Evolutionary conservation across 2,329 filamentous ascomycete species (phyloP).

Genomic region (Mycogone perniciosa): DNA sequence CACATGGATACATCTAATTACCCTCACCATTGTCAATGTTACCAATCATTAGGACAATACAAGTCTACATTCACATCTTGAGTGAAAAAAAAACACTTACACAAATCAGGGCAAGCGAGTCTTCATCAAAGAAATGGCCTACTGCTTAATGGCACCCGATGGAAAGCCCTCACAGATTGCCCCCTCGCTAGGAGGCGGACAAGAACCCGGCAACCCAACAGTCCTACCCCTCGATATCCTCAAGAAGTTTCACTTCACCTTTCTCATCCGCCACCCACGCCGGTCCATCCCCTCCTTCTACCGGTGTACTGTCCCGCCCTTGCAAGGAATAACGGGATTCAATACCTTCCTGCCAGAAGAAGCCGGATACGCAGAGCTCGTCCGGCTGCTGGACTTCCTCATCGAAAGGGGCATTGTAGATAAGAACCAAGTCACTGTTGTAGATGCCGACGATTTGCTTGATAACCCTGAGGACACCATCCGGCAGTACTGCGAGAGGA

Average conservation of each 20-base stretch:
- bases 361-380: conserved; percentile 85
- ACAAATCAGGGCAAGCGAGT: conserved; percentile 69
- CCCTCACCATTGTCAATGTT: neutral
- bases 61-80: neutral
- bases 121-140: conserved; percentile 97
- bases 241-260: conserved; percentile 83
- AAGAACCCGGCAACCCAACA: conserved; percentile 72
- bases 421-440: conserved; percentile 67
- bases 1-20: too few species aligned
- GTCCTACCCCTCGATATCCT: conserved; percentile 71
- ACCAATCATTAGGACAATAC: neutral
- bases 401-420: conserved; percentile 63
- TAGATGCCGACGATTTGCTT: conserved; percentile 91
- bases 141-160: conserved; percentile 79
- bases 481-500: conserved; percentile 71
- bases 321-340: conserved; percentile 78
- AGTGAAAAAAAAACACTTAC: conserved; percentile 19
- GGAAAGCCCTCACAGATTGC: conserved; percentile 63
- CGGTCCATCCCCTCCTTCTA: conserved; percentile 89
- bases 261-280: conserved; percentile 93
- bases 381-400: conserved; percentile 81
- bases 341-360: conserved; percentile 80
- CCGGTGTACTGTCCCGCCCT: conserved; percentile 85
- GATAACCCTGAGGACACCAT: conserved; percentile 75
- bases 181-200: conserved; percentile 65